Evolutionary conservation across 139 green algal species (phyloP).

Genomic region (Diplosphaera chodatii): DNA sequence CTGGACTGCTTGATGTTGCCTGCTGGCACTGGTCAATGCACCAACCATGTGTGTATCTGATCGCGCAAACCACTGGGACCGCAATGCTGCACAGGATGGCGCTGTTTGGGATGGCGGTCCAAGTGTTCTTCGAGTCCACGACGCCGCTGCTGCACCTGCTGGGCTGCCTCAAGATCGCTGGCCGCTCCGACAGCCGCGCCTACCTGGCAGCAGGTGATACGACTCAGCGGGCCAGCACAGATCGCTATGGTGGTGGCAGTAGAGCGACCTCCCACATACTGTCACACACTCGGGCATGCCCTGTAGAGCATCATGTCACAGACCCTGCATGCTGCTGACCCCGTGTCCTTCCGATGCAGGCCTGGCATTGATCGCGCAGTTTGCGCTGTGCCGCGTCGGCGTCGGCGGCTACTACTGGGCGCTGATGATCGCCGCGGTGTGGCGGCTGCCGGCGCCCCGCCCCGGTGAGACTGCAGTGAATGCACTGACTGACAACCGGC

Average conservation of each 20-base stretch:
- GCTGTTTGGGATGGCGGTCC: conserved; percentile 27
- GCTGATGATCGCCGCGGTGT: neutral
- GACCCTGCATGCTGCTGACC: neutral
- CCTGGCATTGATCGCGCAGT: conserved; percentile 20
- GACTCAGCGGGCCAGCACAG: neutral
- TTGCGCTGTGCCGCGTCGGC: conserved; percentile 30
- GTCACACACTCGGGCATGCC: neutral
- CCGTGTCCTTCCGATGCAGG: conserved; percentile 2
- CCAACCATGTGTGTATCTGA: neutral
- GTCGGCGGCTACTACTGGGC: conserved; percentile 12
- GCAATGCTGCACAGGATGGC: conserved; percentile 8
- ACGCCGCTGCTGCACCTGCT: conserved; percentile 33
- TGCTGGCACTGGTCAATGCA: no score
- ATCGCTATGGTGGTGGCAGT: neutral
- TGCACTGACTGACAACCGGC: neutral
- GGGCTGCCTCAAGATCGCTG: conserved; percentile 26
- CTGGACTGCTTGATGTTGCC: no score
- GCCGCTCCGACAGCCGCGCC: neutral
- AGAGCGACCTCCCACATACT: neutral
- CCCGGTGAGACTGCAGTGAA: no score
- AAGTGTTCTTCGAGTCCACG: conserved; percentile 36
- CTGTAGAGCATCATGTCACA: neutral
- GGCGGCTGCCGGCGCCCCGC: neutral
- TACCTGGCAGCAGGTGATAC: conserved; percentile 11
- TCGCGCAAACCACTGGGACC: no score